Base-by-base conservation (phyloP, 2,329 filamentous ascomycete genomes). In the Xylaria sp. region DNA sequence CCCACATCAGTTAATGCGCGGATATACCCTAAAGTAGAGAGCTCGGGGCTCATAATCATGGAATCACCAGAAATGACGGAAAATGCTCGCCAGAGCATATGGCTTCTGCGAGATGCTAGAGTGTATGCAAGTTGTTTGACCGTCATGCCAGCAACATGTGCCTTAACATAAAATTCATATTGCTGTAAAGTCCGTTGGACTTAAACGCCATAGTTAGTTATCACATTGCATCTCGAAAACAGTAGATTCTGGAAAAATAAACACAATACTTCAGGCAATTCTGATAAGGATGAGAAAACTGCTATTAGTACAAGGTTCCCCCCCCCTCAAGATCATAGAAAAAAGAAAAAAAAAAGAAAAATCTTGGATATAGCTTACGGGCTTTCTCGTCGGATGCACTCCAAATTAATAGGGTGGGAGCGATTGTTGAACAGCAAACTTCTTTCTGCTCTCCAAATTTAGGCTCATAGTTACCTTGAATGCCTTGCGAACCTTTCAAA, bases 361-460 rank as follows among this genome's bases (percentile, higher is more conserved):
- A n/a, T n/a, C n/a, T n/a, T n/a, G n/a, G n/a, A 10, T 32, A 28
- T 39, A 18, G 58, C 58, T 65, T 5, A 65, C 58, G 65, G 6
- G 74, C 76, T n/a, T 73, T 75, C 68, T 77, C 72, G 36, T 78
- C 76, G 2, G 72, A 66, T 5, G 76, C 76, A n/a, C 72, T 73
- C 75, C 75, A 77, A 18, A 78, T 71, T 1, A 79, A 68, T n/a
- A 79, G 64, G 32, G 43, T 70, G 1, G 60, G 28, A 1, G 20
- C 15, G 8, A 39, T 60, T 12, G 4, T 45, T 7, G n/a, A 46
- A 50, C 60, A 32, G 25, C 20, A 15, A 18, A 32, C 23, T 10
- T n/a, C 36, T 39, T 53, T 32, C 28, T 34, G 61, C 8, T 43
- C 39, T 25, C 39, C 34, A n/a, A 20, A 18, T 3, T 5, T 50